A percentile compares a stretch with the other conserved stretches of the same genome.
phyloP scores from a whole-genome alignment of 2,329 filamentous ascomycete species.

The Cordyceps javanica region DNA sequence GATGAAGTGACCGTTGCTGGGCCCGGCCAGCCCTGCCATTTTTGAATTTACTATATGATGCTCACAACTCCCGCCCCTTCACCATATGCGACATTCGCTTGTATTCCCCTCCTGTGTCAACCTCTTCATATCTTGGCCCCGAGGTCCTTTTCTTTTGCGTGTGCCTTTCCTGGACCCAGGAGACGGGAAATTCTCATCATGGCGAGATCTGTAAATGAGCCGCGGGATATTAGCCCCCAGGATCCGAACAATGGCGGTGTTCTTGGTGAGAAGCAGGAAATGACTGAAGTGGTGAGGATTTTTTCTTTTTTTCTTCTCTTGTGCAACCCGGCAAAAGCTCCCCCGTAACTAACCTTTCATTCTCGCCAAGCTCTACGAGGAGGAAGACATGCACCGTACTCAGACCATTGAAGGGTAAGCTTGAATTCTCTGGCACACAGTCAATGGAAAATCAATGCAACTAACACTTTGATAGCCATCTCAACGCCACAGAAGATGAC shows the following conservation, averaged over 20 bases:
- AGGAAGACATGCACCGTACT: not conserved
- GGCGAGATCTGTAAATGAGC: not conserved
- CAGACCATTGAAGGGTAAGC: constrained; percentile 8
- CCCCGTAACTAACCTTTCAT: not conserved
- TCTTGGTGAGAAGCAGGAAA: not conserved
- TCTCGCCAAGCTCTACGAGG: not conserved
- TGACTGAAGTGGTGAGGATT: constrained; percentile 4
- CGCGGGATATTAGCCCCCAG: constrained; percentile 1
- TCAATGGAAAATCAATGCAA: not conserved
- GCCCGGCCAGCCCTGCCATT: not conserved
- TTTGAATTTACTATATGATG: constrained; percentile 9
- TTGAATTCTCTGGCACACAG: not conserved
- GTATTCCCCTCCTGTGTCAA: not conserved
- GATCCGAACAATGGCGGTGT: constrained; percentile 1
- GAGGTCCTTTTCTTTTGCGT: not conserved
- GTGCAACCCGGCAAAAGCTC: not conserved
- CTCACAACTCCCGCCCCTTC: not conserved
- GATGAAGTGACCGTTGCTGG: too few relatives aligned
- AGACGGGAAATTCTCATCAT: not conserved
- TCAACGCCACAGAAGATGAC: constrained; percentile 26
- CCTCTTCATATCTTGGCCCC: not conserved
- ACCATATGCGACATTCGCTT: not conserved
- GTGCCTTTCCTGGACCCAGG: not conserved
- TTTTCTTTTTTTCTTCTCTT: not conserved
- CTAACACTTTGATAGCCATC: not conserved